Conservation (phyloP, 805 yeast species). For the Pichia sporocuriosa region DNA sequence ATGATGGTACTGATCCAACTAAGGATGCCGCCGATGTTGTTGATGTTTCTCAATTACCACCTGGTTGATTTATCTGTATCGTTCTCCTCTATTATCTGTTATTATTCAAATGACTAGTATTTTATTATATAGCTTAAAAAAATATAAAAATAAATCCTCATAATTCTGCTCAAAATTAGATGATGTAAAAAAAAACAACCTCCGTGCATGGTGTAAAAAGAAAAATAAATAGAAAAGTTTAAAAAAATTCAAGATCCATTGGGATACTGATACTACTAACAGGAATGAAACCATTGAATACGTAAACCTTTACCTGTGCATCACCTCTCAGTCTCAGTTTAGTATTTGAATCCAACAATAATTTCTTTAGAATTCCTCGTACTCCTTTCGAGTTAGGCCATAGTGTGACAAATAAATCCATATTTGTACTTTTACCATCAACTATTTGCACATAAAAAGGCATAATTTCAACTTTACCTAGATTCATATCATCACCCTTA, state of each 20-base stretch:
- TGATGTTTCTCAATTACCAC: slow-evolving; percentile 87
- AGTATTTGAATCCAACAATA: slow-evolving; percentile 28
- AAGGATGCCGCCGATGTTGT: slow-evolving; percentile 64
- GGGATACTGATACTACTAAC: slow-evolving; percentile 27
- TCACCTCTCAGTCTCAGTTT: slow-evolving; percentile 30
- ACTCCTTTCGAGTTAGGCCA: slow-evolving; percentile 31
- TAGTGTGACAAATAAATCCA: slow-evolving; percentile 27
- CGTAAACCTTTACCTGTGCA: slow-evolving; percentile 27
- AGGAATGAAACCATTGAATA: slow-evolving; percentile 31
- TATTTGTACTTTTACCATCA: slow-evolving; percentile 20
- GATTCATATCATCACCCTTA: slow-evolving; percentile 17
- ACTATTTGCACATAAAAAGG: slow-evolving; percentile 30
- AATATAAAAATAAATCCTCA: no score
- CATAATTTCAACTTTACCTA: slow-evolving; percentile 31
- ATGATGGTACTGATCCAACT: slow-evolving; percentile 42
- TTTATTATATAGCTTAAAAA: no score
- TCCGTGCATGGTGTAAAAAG: no score
- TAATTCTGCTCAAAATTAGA: no score
- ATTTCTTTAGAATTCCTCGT: slow-evolving; percentile 27
- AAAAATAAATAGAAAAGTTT: not conserved
- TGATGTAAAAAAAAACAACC: no score
- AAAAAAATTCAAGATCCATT: slow-evolving; percentile 24
- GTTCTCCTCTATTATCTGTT: not conserved
- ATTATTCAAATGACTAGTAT: no score
- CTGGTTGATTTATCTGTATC: slow-evolving; percentile 51